Evolutionary conservation across 1,284 basidiomycete genomes (phyloP), one percentile per base, ranked within the genome.

Genomic region (Leccinum solheimii): DNA sequence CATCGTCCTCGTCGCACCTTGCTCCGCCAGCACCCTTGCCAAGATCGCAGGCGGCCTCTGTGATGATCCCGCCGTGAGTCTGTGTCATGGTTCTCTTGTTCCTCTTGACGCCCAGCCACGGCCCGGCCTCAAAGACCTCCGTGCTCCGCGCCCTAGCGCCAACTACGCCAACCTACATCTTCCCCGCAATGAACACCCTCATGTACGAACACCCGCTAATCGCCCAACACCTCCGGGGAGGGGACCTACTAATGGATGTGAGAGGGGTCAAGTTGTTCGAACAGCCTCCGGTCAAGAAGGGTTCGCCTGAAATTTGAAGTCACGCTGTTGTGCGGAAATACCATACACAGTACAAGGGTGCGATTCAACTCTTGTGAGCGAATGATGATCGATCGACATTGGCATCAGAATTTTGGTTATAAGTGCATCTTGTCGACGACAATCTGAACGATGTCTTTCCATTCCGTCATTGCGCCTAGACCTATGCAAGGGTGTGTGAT

Each of bases 171-270:
- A 94, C 93, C 16, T 91, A 91, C 68, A 77, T 98, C 34, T 98
- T 96, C 70, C 97, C 97, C 3, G 97, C 97, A 0, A 99, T 99
- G 97, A 99, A 99, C 75, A 99, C 97, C 5, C 81, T 93, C 66
- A 98, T 99, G 97, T 98, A 92, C 73, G 84, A 92, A 65, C 95
- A 99, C 71, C 94, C 95, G n/a, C 80, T 98, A 7, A 98, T 96
- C 0, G 82, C 83, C 2, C 84, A 88, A 62, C 97, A 99, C 69
- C 73, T 98, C 21, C 80, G 83, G 7, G 26, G 26, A 27, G 26
- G 26, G 26, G 26, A 27, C 26, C 26, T 27, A 2, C 56, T 49
- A 13, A 60, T 68, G 64, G 54, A 64, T 16, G 64, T 76, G 9
- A 64, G 34, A 55, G 73, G 72, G 4, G 62, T 75, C 53, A 73